A percentile compares a stretch with the other conserved stretches of the same genome.
Conservation (phyloP, 1,284 basidiomycete species). For the Cryptococcus jaspeensis region DNA sequence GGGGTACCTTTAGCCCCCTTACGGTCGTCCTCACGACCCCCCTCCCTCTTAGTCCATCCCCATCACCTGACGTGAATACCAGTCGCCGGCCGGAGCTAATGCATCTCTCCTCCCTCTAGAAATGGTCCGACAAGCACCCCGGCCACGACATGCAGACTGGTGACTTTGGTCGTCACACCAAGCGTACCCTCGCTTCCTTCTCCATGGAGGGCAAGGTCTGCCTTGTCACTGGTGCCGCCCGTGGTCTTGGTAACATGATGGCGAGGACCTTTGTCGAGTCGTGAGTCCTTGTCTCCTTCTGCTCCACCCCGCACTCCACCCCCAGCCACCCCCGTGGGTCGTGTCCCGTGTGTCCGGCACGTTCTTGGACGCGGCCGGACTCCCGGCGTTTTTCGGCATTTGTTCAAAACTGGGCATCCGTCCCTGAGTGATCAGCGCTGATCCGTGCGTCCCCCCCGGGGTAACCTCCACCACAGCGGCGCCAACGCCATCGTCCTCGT, state of each 20-base stretch:
- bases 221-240: conserved; percentile 89
- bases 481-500: conserved; percentile 79
- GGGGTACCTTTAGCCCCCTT: neutral
- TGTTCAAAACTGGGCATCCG: neutral
- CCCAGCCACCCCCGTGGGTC: too few relatives aligned
- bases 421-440: neutral
- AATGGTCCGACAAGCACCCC: conserved; percentile 30
- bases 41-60: neutral
- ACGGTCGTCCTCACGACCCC: neutral
- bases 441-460: neutral
- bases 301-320: too few relatives aligned
- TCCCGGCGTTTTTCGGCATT: neutral
- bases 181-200: conserved; percentile 45
- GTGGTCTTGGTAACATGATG: conserved; percentile 85
- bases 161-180: conserved; percentile 42
- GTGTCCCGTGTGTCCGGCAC: neutral
- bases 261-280: conserved; percentile 85
- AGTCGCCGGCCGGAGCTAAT: neutral
- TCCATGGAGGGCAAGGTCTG: conserved; percentile 65
- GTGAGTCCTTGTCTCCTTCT: conserved; percentile 54
- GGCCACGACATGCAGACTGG: conserved; percentile 41
- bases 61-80: neutral
- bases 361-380: neutral
- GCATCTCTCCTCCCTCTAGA: conserved; percentile 7
- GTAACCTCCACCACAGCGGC: conserved; percentile 57